Conservation (phyloP, 129 eudicot genomes). For the Sambucus nigra region DNA sequence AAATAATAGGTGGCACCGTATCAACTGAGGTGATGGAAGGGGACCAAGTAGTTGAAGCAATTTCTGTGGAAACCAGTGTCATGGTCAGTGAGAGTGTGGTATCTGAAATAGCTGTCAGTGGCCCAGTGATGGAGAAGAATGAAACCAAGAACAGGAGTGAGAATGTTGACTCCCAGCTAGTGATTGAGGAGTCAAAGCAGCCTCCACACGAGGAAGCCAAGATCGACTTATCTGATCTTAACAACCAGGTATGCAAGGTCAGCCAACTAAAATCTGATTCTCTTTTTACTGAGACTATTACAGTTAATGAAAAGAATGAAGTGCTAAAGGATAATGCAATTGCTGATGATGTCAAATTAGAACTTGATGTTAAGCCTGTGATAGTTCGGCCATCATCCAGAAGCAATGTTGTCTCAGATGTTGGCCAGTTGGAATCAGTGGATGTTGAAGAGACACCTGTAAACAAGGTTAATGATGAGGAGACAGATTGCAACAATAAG, state of each 20-base stretch:
- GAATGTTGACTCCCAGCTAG: slow-evolving; percentile 21
- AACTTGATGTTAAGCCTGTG: slow-evolving; percentile 62
- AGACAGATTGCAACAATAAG: slow-evolving; percentile 11
- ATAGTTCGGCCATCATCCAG: slow-evolving; percentile 37
- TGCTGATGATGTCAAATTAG: slow-evolving; percentile 86
- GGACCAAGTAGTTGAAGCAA: slow-evolving; percentile 15
- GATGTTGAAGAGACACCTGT: slow-evolving; percentile 41
- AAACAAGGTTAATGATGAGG: slow-evolving; percentile 33
- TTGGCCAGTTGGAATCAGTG: slow-evolving; percentile 34
- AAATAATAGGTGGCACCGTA: slow-evolving; percentile 6
- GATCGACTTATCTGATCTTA: slow-evolving; percentile 29
- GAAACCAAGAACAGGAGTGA: slow-evolving; percentile 13
- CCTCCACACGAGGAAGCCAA: slow-evolving; percentile 21
- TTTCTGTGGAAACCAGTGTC: slow-evolving; percentile 25
- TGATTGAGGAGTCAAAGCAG: slow-evolving; percentile 22
- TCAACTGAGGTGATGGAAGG: slow-evolving; percentile 20
- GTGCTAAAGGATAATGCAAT: slow-evolving; percentile 55
- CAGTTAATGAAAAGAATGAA: slow-evolving; percentile 64
- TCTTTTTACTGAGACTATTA: slow-evolving; percentile 67
- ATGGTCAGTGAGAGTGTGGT: slow-evolving; percentile 20
- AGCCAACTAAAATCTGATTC: slow-evolving; percentile 72
- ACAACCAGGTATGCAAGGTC: slow-evolving; percentile 85
- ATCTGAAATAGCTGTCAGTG: slow-evolving; percentile 18
- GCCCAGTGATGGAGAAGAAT: slow-evolving; percentile 13
- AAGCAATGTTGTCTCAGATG: slow-evolving; percentile 28